phyloP scores from a whole-genome alignment of 306 rosid species.

The Cajanus cajan region DNA sequence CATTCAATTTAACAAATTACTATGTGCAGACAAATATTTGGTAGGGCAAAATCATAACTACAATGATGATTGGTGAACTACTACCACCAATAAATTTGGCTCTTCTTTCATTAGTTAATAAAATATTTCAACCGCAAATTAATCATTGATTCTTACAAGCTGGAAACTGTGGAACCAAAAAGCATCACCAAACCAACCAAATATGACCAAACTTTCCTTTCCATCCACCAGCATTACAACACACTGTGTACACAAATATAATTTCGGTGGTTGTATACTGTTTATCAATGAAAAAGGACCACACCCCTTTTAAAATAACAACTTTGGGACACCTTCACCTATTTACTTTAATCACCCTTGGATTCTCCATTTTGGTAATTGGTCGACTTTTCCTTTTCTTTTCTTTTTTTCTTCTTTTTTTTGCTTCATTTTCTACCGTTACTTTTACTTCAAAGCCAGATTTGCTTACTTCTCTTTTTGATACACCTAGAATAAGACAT shows the following conservation, averaged over 20 bases:
- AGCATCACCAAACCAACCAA: constrained; percentile 49
- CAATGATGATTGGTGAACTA: constrained; percentile 34
- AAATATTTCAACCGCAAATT: constrained; percentile 24
- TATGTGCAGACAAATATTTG: constrained; percentile 27
- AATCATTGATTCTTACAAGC: constrained; percentile 43
- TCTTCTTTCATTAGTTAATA: constrained; percentile 25
- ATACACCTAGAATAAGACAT: constrained; percentile 26
- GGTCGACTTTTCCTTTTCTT: constrained; percentile 33
- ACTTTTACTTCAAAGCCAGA: constrained; percentile 18
- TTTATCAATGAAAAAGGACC: constrained; percentile 32
- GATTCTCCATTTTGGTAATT: constrained; percentile 43
- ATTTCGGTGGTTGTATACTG: constrained; percentile 40
- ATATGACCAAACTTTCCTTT: constrained; percentile 44
- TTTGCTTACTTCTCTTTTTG: constrained; percentile 11
- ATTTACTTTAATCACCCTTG: constrained; percentile 40
- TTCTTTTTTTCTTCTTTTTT: too few species aligned
- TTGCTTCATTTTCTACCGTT: constrained; percentile 20
- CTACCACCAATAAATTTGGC: constrained; percentile 34
- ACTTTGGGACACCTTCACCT: constrained; percentile 27
- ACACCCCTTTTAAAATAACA: constrained; percentile 24
- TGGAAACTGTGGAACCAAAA: constrained; percentile 31
- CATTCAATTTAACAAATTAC: neutral
- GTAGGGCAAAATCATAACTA: constrained; percentile 25
- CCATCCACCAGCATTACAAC: constrained; percentile 49
- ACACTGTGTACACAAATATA: constrained; percentile 23